A percentile compares a stretch with the other conserved stretches of the same genome.
Evolutionary conservation across 2,329 filamentous ascomycete species (phyloP).

Genomic region (Aspergillus niger): DNA sequence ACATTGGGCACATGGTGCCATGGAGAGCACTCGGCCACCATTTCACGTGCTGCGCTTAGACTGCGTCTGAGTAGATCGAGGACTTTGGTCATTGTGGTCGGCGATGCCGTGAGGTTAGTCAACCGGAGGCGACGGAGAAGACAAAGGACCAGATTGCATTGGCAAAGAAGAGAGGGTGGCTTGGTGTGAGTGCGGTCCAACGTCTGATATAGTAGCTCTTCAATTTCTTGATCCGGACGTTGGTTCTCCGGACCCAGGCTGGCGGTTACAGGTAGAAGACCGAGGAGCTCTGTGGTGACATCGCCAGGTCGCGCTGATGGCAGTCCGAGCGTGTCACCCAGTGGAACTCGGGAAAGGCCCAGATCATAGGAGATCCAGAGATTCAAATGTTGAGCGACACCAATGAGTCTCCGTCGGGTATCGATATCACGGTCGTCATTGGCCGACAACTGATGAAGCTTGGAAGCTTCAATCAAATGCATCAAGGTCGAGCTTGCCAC

Average conservation of each 20-base stretch:
- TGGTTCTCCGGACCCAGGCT: conserved; percentile 54
- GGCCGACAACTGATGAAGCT: conserved; percentile 27
- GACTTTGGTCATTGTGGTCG: conserved; percentile 46
- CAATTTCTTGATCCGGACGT: conserved; percentile 45
- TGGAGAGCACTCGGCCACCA: conserved; percentile 48
- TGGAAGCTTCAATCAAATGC: conserved; percentile 57
- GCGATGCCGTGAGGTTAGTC: conserved; percentile 48
- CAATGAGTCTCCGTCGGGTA: conserved; percentile 45
- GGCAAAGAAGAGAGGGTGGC: conserved; percentile 51
- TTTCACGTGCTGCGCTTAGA: conserved; percentile 48
- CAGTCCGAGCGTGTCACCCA: conserved; percentile 39
- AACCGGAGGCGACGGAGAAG: conserved; percentile 56
- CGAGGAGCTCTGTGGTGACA: conserved; percentile 53
- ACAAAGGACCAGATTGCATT: conserved; percentile 58
- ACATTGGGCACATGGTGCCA: conserved; percentile 64
- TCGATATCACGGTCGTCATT: conserved; percentile 33
- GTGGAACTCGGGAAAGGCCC: conserved; percentile 54
- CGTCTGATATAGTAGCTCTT: conserved; percentile 42
- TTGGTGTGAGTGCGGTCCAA: conserved; percentile 43
- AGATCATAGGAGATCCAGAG: conserved; percentile 61
- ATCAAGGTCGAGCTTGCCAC: conserved; percentile 34
- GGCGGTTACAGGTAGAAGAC: conserved; percentile 54
- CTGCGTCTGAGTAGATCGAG: conserved; percentile 48
- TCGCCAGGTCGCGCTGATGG: conserved; percentile 47
- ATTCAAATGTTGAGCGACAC: conserved; percentile 59